Percentiles rank a stretch among this genome's conserved stretches.
These are phyloP conservation scores for Fraxinus greggii DNA, from an alignment of 305 asterid species.

Conservation along the genomic window DNA sequence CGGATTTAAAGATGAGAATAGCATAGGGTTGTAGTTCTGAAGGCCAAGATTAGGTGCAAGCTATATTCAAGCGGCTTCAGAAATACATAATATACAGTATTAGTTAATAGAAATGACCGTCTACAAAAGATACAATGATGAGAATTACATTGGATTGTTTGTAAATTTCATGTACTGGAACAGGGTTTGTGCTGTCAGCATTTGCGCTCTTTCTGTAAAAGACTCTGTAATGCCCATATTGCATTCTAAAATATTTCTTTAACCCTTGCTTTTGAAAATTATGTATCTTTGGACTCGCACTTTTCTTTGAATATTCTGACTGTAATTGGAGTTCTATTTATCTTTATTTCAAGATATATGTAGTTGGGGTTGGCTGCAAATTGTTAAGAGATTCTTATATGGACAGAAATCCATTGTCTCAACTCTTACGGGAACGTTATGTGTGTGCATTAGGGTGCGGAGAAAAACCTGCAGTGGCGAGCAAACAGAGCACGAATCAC, in stretches of 20 bases:
- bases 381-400: background rate
- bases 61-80: slow-evolving; percentile 14
- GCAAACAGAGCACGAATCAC: background rate
- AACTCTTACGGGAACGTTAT: background rate
- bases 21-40: slow-evolving; percentile 20
- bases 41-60: slow-evolving; percentile 24
- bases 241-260: slow-evolving; percentile 5
- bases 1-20: slow-evolving; percentile 52
- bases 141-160: slow-evolving; percentile 33
- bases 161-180: slow-evolving; percentile 28
- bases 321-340: background rate
- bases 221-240: slow-evolving; percentile 8
- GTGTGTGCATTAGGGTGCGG: background rate
- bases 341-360: background rate
- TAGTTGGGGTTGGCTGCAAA: background rate
- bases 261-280: background rate
- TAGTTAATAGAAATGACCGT: slow-evolving; percentile 30
- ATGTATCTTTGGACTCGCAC: background rate
- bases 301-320: background rate
- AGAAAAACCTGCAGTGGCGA: background rate
- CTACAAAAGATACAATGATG: slow-evolving; percentile 10
- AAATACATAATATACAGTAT: slow-evolving; percentile 26
- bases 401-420: background rate
- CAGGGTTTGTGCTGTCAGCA: slow-evolving; percentile 25
- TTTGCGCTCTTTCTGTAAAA: slow-evolving; percentile 55